Evolutionary conservation across 768 basidiomycete genomes (phyloP), one percentile per base, ranked within the genome.

Genomic region (Stropharia rugosoannulata): DNA sequence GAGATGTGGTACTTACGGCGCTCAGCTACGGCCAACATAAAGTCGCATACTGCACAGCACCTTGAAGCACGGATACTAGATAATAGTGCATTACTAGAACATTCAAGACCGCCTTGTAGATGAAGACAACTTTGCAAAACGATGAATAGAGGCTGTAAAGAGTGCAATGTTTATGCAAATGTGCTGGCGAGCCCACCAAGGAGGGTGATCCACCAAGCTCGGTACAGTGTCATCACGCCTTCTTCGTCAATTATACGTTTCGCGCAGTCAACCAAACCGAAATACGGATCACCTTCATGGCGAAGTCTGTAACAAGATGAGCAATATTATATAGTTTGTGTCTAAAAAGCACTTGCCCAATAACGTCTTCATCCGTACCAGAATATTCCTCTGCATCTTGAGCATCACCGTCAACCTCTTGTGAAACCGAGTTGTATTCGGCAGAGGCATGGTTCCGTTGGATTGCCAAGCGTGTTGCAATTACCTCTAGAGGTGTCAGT

Each of bases 181-280:
- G 84, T 81, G 58, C 82, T 86, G 47, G 66, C 73, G 35, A 87
- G 67, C 39, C 81, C 81, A 27, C 83, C 86, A 39, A 90, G 61
- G 68, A 89, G 73, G 4, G 88, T 90, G 48, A 92, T 65, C 92
- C 91, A 93, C 90, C 90, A 93, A 4, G 86, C 92, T 35, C 91
- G 85, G 66, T 90, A 92, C 51, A 95, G 68, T 0, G 89, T 79
- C 60, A 68, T 66, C 73, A 80, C 80, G 1, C 93, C 93, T 67
- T 95, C 93, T 68, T 95, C 92, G 35, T 87, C 79, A 11, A 88
- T 66, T 35, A 93, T 91, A 59, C 84, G 79, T 70, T 88, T 89
- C 10, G 77, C 84, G 56, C 90, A 93, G 66, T 94, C 89, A 7
- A 81, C 67, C 32, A 94, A 68, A 6, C 92, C 86, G 36, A 79